phyloP scores from a whole-genome alignment of 169 alveolate genomes.

The Plasmodium gonderi region DNA sequence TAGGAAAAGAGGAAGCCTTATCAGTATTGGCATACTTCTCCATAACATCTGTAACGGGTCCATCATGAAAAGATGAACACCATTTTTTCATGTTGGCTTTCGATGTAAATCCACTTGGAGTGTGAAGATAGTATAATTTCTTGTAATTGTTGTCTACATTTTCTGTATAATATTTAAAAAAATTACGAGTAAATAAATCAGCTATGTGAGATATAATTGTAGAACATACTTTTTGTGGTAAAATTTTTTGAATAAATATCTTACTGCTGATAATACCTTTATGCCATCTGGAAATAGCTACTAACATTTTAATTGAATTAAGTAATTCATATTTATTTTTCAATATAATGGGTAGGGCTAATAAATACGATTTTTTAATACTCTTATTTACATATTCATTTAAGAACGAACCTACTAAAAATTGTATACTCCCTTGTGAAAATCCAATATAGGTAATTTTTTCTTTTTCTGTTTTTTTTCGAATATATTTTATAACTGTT shows the following conservation, averaged over 20 bases:
- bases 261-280: not conserved
- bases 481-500: slow-evolving; percentile 34
- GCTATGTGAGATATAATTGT: not conserved
- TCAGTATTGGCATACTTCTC: slow-evolving; percentile 15
- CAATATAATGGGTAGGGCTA: slow-evolving; percentile 32
- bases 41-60: slow-evolving; percentile 27
- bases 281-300: not conserved
- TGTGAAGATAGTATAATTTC: not conserved
- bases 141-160: not conserved
- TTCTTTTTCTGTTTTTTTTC: slow-evolving; percentile 27
- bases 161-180: slow-evolving; percentile 2
- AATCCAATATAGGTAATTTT: slow-evolving; percentile 50
- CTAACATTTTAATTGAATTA: not conserved
- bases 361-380: slow-evolving; percentile 16
- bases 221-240: not conserved
- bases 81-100: slow-evolving; percentile 34
- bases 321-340: not conserved
- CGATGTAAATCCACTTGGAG: slow-evolving; percentile 39
- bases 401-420: slow-evolving; percentile 14
- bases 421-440: slow-evolving; percentile 50
- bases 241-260: not conserved
- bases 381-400: slow-evolving; percentile 22
- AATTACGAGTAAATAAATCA: not conserved
- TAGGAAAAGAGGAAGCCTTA: slow-evolving; percentile 2
- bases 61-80: not conserved